phyloP scores from a whole-genome alignment of 2,329 filamentous ascomycete genomes.

The Tolypocladium tropicale region DNA sequence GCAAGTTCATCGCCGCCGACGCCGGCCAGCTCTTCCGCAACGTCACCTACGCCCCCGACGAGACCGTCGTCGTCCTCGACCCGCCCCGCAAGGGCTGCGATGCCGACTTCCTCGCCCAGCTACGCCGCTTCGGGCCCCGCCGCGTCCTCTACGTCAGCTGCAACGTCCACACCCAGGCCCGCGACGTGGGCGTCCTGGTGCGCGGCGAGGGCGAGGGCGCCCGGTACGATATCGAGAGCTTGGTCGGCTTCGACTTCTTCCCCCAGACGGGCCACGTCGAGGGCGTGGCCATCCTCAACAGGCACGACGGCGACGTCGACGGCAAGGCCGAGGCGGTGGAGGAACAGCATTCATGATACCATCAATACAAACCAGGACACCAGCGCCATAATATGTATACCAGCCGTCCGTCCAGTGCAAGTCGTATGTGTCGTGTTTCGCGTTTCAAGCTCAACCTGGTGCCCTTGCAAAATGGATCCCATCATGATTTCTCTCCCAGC shows the following conservation, averaged over 20 bases:
- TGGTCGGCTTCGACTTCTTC: slow-evolving; percentile 95
- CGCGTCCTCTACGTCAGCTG: slow-evolving; percentile 92
- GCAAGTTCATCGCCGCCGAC: slow-evolving; percentile 82
- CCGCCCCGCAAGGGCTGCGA: slow-evolving; percentile 96
- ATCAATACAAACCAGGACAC: background rate
- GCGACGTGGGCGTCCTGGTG: slow-evolving; percentile 83
- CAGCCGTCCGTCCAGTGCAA: background rate
- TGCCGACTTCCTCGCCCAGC: slow-evolving; percentile 68
- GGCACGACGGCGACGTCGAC: slow-evolving; percentile 31
- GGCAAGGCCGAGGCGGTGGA: background rate
- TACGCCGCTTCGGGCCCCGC: slow-evolving; percentile 66
- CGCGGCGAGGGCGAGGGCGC: slow-evolving; percentile 44
- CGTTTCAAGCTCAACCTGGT: background rate
- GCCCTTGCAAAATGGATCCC: background rate
- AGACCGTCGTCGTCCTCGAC: slow-evolving; percentile 91
- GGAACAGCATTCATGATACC: background rate
- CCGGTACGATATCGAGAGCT: slow-evolving; percentile 77
- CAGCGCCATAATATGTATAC: background rate
- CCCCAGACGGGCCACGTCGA: slow-evolving; percentile 72
- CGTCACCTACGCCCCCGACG: slow-evolving; percentile 61
- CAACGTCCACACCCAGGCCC: slow-evolving; percentile 94
- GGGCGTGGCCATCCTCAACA: slow-evolving; percentile 54
- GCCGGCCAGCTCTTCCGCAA: slow-evolving; percentile 72
- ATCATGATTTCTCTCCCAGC: slow-evolving; percentile 25
- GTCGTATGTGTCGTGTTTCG: background rate